Evolutionary conservation across 768 basidiomycete genomes (phyloP).

Genomic region (Hericium coralloides): DNA sequence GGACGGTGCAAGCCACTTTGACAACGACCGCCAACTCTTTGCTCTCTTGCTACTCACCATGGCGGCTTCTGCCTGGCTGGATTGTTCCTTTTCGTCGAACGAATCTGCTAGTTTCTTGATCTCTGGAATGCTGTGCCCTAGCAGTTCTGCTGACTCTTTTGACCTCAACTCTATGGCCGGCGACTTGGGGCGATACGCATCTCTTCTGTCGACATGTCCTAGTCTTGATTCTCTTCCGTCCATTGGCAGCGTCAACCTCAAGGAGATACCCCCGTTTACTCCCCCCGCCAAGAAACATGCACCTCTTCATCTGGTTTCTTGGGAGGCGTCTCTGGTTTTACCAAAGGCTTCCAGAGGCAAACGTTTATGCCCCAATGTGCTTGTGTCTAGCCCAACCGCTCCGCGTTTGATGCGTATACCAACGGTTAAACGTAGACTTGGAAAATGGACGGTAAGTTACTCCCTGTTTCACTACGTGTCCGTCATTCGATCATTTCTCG

Average conservation of each 20-base stretch:
- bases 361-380: constrained; percentile 7
- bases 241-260: background rate
- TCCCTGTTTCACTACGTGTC: background rate
- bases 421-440: background rate
- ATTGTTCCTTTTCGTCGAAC: constrained; percentile 6
- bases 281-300: background rate
- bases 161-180: constrained; percentile 6
- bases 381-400: constrained; percentile 12
- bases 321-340: constrained; percentile 8
- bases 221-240: constrained; percentile 10
- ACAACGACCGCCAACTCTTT: background rate
- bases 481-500: background rate
- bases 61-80: constrained; percentile 13
- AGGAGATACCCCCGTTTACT: background rate
- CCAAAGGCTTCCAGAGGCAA: constrained; percentile 4
- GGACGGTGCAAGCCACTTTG: too few species aligned
- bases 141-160: constrained; percentile 8
- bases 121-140: constrained; percentile 6
- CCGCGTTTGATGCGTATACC: constrained; percentile 4
- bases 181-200: constrained; percentile 7
- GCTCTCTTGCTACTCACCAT: constrained; percentile 3
- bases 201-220: constrained; percentile 7
- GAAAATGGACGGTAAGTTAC: constrained; percentile 11
- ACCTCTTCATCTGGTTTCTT: constrained; percentile 9
- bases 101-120: constrained; percentile 11